A percentile compares a stretch with the other conserved stretches of the same genome.
These are phyloP conservation scores for Fraxinus dipetala DNA, from an alignment of 305 asterid species.

Conservation along the genomic window DNA sequence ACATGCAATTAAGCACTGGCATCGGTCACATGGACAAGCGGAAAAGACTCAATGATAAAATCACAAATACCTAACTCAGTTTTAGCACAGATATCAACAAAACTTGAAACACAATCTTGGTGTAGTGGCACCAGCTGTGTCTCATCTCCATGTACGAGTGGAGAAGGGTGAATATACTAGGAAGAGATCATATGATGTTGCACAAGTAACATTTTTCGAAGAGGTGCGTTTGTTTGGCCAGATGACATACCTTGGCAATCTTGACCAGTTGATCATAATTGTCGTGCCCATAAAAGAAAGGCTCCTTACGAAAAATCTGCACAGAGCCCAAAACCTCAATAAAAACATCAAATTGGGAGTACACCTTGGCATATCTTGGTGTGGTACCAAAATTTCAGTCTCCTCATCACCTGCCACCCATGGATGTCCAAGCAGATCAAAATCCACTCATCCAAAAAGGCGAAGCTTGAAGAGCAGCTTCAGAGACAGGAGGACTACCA, in stretches of 20 bases:
- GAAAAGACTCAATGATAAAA: neutral
- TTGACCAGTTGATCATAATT: slow-evolving; percentile 49
- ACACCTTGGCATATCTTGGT: slow-evolving; percentile 10
- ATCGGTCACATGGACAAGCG: neutral
- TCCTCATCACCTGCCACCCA: slow-evolving; percentile 22
- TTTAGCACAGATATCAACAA: neutral
- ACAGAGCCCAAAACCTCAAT: slow-evolving; percentile 22
- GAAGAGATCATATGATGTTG: neutral
- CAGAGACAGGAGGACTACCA: slow-evolving; percentile 6
- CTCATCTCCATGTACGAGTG: neutral
- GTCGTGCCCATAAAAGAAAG: slow-evolving; percentile 50
- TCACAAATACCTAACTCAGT: neutral
- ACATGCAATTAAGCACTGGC: neutral
- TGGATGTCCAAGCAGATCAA: slow-evolving; percentile 21
- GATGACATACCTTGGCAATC: slow-evolving; percentile 41
- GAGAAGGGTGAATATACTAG: neutral
- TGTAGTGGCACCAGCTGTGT: neutral
- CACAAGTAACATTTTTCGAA: neutral
- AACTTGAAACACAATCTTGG: neutral
- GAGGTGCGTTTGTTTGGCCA: neutral
- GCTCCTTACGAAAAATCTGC: slow-evolving; percentile 49
- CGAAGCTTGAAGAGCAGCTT: neutral
- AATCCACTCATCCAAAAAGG: slow-evolving; percentile 13
- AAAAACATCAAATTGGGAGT: slow-evolving; percentile 25
- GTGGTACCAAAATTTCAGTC: slow-evolving; percentile 1